phyloP scores from a whole-genome alignment of 495 filamentous ascomycete species.

The Geoglossum glabrum region DNA sequence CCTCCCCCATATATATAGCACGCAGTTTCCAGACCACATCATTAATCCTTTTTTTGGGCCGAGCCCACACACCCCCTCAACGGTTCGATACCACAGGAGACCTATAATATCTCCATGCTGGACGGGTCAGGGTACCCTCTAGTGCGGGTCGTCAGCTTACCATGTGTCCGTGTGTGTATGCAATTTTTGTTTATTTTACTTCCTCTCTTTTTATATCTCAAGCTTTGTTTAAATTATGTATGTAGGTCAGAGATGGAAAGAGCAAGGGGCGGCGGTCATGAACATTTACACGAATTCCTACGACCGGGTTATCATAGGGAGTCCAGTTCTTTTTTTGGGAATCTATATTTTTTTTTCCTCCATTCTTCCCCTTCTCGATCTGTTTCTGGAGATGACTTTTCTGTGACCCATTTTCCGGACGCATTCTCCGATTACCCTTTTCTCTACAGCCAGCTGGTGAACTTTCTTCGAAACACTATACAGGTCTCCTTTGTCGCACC shows the following conservation, averaged over 20 bases:
- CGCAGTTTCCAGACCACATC: neutral
- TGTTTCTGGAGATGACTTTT: neutral
- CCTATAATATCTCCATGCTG: neutral
- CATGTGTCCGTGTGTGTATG: neutral
- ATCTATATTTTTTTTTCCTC: neutral
- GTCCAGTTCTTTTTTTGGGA: neutral
- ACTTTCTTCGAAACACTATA: too few species aligned
- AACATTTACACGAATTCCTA: neutral
- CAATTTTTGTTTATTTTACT: neutral
- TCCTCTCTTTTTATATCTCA: neutral
- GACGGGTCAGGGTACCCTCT: neutral
- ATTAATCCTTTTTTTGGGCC: neutral
- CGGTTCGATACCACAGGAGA: neutral
- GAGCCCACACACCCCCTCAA: neutral
- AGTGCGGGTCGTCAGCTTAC: too few species aligned
- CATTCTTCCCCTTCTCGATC: too few species aligned
- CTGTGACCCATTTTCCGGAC: neutral
- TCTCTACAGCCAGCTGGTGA: too few species aligned
- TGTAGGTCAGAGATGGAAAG: neutral
- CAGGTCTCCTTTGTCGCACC: neutral
- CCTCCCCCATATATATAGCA: neutral
- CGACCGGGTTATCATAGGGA: neutral
- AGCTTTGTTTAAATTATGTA: neutral
- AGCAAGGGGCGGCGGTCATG: neutral
- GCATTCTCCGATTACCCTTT: too few species aligned